These are phyloP conservation scores for Citrus reticulata DNA, from an alignment of 345 rosid genomes.

Conservation along the genomic window DNA sequence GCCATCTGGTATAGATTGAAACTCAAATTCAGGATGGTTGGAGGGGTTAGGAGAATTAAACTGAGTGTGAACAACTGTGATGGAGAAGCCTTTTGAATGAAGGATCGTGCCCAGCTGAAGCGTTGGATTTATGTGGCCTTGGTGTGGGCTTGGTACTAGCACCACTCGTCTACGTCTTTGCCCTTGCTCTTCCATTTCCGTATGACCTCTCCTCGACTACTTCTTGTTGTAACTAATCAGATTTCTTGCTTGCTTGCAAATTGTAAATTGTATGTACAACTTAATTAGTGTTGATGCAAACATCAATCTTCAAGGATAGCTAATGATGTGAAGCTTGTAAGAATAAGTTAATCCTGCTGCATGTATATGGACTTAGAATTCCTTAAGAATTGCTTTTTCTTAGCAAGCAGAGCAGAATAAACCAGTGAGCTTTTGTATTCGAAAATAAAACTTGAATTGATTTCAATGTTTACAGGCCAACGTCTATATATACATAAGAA, in stretches of 20 bases:
- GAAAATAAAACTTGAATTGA: too few relatives aligned
- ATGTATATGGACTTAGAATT: too few relatives aligned
- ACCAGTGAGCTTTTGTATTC: too few relatives aligned
- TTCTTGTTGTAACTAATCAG: not conserved
- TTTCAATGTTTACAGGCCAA: too few relatives aligned
- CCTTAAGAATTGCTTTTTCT: too few relatives aligned
- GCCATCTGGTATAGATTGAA: not conserved
- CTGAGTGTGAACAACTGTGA: not conserved
- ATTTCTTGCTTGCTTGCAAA: not conserved
- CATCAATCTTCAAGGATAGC: not conserved
- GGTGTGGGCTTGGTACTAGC: constrained; percentile 17
- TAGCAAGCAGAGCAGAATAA: too few relatives aligned
- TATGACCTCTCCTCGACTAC: not conserved
- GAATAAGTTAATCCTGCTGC: too few relatives aligned
- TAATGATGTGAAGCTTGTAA: not conserved
- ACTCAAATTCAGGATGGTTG: not conserved
- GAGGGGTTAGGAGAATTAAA: not conserved
- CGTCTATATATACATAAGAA: too few relatives aligned
- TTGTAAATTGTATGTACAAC: not conserved
- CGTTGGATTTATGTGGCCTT: constrained; percentile 23
- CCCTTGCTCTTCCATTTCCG: not conserved
- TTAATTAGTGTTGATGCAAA: not conserved
- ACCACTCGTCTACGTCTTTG: not conserved
- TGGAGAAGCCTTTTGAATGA: not conserved
- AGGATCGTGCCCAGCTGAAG: constrained; percentile 12